A percentile compares a stretch with the other conserved stretches of the same genome.
phyloP scores from a whole-genome alignment of 768 basidiomycete species.

The Podaxis mareebaensis region DNA sequence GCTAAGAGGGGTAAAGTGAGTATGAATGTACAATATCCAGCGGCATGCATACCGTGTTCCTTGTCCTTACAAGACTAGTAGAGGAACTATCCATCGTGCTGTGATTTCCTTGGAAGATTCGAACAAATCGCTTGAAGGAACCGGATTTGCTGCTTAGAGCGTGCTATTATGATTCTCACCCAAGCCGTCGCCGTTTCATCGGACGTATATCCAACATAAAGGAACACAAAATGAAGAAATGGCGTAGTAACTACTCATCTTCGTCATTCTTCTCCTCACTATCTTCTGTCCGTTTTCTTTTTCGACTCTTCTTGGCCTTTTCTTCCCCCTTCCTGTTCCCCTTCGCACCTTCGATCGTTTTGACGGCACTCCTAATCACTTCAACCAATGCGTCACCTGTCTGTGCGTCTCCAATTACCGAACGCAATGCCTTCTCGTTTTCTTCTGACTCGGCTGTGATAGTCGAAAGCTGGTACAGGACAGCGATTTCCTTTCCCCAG shows the following conservation, averaged over 20 bases:
- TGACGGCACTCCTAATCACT: slow-evolving; percentile 22
- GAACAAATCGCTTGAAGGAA: too few species aligned
- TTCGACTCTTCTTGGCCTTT: slow-evolving; percentile 9
- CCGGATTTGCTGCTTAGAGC: too few species aligned
- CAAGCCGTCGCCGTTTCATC: not conserved
- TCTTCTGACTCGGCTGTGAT: not conserved
- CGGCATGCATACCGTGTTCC: too few species aligned
- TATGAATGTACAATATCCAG: too few species aligned
- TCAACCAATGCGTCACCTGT: slow-evolving; percentile 13
- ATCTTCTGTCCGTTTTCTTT: slow-evolving; percentile 22
- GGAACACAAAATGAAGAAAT: not conserved
- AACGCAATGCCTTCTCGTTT: not conserved
- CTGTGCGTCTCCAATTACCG: slow-evolving; percentile 2
- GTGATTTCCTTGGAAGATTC: too few species aligned
- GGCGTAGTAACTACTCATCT: slow-evolving; percentile 5
- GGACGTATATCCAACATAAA: not conserved
- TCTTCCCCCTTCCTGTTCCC: slow-evolving; percentile 8
- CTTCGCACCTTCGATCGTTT: slow-evolving; percentile 16
- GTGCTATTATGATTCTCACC: too few species aligned
- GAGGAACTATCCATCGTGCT: too few species aligned
- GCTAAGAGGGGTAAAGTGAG: too few species aligned
- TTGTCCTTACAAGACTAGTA: too few species aligned
- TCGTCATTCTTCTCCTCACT: slow-evolving; percentile 25
- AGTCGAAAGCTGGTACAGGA: slow-evolving; percentile 48
- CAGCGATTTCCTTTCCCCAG: slow-evolving; percentile 73